phyloP scores from a whole-genome alignment of 2,329 filamentous ascomycete genomes.

The Diaporthe capsici region DNA sequence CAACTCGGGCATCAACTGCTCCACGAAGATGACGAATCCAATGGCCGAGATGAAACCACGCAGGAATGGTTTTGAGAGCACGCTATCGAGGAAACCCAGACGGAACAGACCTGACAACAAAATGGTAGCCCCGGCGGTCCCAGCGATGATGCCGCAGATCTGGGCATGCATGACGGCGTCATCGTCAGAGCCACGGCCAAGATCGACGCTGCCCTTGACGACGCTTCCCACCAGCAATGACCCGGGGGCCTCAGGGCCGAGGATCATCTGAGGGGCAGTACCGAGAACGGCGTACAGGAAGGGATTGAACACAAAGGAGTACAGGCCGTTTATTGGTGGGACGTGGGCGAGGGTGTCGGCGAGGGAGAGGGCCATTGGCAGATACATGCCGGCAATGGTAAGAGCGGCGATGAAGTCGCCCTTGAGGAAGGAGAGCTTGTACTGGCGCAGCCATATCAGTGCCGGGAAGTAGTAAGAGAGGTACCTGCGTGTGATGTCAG shows the following conservation, averaged over 20 bases:
- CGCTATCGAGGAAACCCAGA: constrained; percentile 93
- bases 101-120: constrained; percentile 88
- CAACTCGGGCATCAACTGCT: constrained; percentile 92
- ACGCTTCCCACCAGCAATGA: constrained; percentile 92
- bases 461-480: constrained; percentile 94
- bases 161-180: constrained; percentile 79
- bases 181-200: constrained; percentile 74
- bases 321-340: constrained; percentile 93
- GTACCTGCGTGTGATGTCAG: constrained; percentile 70
- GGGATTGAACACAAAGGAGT: constrained; percentile 93
- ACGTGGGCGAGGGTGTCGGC: constrained; percentile 94
- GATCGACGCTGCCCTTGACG: constrained; percentile 81
- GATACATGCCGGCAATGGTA: constrained; percentile 98
- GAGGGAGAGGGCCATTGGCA: constrained; percentile 95
- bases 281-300: constrained; percentile 92
- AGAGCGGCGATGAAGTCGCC: constrained; percentile 91
- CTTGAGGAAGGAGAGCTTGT: constrained; percentile 83
- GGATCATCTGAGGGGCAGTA: constrained; percentile 92
- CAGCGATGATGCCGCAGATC: constrained; percentile 89
- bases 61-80: constrained; percentile 91
- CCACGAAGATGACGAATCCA: constrained; percentile 94
- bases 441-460: constrained; percentile 91
- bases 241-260: constrained; percentile 94
- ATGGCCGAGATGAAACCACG: constrained; percentile 98
- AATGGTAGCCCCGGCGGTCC: constrained; percentile 89